phyloP scores from a whole-genome alignment of 306 rosid species.

The Pterocarpus macrocarpus region DNA sequence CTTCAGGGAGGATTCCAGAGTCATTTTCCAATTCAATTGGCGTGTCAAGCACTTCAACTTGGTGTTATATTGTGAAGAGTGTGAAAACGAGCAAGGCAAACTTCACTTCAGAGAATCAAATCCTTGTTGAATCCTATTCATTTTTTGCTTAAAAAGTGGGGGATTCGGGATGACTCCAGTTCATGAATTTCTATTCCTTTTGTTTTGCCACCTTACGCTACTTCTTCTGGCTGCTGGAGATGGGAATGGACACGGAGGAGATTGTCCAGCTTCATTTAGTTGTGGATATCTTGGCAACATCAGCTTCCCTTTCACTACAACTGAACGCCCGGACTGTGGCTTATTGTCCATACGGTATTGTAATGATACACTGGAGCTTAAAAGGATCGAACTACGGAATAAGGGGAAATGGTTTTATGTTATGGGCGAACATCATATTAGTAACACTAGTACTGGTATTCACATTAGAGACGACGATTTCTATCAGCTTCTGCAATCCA shows the following conservation, averaged over 20 bases:
- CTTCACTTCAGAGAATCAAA: neutral
- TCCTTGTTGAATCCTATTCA: neutral
- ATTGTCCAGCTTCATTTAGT: constrained; percentile 32
- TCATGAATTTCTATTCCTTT: constrained; percentile 15
- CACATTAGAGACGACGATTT: constrained; percentile 34
- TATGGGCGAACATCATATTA: neutral
- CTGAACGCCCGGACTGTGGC: constrained; percentile 44
- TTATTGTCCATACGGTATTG: constrained; percentile 36
- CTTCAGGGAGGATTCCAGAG: no score
- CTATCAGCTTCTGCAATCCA: neutral
- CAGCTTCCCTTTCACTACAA: constrained; percentile 47
- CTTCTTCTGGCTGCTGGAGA: constrained; percentile 14
- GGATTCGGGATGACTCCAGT: constrained; percentile 16
- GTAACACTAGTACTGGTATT: neutral
- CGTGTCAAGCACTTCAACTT: no score
- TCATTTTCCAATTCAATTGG: no score
- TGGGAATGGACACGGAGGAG: rapidly evolving
- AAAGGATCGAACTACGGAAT: constrained; percentile 2
- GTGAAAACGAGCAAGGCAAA: neutral
- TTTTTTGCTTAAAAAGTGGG: no score
- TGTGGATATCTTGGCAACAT: constrained; percentile 30
- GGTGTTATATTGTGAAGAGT: neutral
- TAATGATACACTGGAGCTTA: neutral
- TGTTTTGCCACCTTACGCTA: constrained; percentile 26
- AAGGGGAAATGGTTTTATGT: neutral